Evolutionary conservation across 202 grass and related monocot species (phyloP).

Genomic region (Schoenoplectus tabernaemontani): DNA sequence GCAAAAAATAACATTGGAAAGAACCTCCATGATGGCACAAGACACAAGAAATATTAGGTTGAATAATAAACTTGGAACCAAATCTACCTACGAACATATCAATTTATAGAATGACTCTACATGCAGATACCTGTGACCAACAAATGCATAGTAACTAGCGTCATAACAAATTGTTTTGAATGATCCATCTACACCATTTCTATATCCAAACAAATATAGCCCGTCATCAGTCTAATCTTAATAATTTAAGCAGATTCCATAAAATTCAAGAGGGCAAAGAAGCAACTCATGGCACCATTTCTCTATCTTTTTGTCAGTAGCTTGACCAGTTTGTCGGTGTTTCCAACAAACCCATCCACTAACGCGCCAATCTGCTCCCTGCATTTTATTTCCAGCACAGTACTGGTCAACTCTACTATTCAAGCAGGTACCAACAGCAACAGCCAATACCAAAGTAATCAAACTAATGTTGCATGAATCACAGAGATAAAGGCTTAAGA

Average conservation of each 20-base stretch:
- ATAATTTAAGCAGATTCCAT: not conserved
- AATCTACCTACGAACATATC: not conserved
- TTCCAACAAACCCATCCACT: constrained; percentile 55
- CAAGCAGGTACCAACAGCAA: not conserved
- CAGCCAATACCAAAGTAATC: not conserved
- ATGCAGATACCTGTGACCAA: not conserved
- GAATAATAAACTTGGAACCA: not conserved
- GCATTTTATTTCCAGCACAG: constrained; percentile 16
- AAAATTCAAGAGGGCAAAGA: not conserved
- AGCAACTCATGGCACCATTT: constrained; percentile 50
- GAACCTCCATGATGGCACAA: not conserved
- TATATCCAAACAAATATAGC: constrained; percentile 16
- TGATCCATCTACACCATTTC: constrained; percentile 4
- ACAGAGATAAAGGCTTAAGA: not conserved
- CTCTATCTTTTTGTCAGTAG: constrained; percentile 58
- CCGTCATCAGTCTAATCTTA: constrained; percentile 5
- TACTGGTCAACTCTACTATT: not conserved
- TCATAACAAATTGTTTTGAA: not conserved
- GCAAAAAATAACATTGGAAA: not conserved
- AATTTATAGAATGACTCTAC: not conserved
- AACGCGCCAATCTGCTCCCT: constrained; percentile 52
- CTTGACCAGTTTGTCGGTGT: constrained; percentile 62
- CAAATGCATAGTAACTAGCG: not conserved
- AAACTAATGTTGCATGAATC: not conserved
- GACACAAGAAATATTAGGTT: not conserved